Evolutionary conservation across 176 grass and related monocot genomes (phyloP).

Genomic region (Miscanthus lutarioriparius): DNA sequence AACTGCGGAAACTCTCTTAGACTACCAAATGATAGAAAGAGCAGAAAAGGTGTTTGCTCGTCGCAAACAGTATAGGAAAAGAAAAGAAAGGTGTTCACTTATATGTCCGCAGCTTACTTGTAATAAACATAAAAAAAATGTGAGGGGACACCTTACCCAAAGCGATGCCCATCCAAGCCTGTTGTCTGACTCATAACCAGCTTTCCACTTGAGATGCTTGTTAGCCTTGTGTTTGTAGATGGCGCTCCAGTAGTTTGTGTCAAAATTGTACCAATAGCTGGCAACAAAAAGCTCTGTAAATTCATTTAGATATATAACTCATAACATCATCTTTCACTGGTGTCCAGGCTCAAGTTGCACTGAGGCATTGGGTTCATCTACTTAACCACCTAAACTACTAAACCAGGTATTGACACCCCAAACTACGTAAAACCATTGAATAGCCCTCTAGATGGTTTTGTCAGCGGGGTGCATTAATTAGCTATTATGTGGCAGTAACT

Average conservation of each 20-base stretch:
- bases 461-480: background rate
- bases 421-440: background rate
- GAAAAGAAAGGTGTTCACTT: background rate
- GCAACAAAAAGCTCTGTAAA: conserved; percentile 2
- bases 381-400: background rate
- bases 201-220: conserved; percentile 90
- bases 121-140: background rate
- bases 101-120: background rate
- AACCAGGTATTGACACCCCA: background rate
- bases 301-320: background rate
- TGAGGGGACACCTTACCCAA: conserved; percentile 54
- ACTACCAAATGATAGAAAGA: background rate
- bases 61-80: background rate
- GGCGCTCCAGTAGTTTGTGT: conserved; percentile 70
- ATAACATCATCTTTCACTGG: background rate
- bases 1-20: background rate
- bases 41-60: background rate
- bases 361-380: background rate
- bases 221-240: conserved; percentile 69
- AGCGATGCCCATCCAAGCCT: conserved; percentile 76
- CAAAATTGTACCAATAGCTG: conserved; percentile 84
- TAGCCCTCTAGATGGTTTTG: background rate
- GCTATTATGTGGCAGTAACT: background rate
- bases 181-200: conserved; percentile 77
- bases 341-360: background rate